Base-by-base conservation (phyloP, 2,329 filamentous ascomycete species). In the Furcasterigmium sp. region DNA sequence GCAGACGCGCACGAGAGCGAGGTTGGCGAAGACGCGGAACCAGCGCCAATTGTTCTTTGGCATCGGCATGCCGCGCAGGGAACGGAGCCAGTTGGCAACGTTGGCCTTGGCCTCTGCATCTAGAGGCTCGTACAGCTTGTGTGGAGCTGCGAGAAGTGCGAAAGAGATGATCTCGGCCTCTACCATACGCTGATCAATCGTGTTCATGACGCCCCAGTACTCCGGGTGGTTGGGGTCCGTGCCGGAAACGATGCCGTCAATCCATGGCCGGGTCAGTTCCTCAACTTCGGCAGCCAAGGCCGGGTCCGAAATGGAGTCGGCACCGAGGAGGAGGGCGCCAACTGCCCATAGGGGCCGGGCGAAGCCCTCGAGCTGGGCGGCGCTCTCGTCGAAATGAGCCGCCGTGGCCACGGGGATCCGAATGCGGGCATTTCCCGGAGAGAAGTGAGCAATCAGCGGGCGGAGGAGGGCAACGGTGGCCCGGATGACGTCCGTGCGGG, bases 111-210 rank as follows among this genome's bases (percentile, higher is more conserved):
- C 54, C 4, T 43, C n/a, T 0, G 52, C 41, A 1, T 44, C 55
- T 6, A 69, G 50, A 0, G 53, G 49, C 9, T 56, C 57, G 46
- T 72, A 66, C 3, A 57, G 51, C 4, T 32, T 46, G 2, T 59
- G 51, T 2, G 73, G 71, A 0, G 69, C 67, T 3, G 60, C 54
- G 1, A 77, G 57, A 2, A 78, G 55, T 0, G 71, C 70, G 50
- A 69, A 74, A 0, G 70, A 65, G 4, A 77, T 62, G 20, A 71
- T 69, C 50, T 77, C 73, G 32, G 71, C 66, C 48, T 78, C 74
- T 0, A 77, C 74, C 73, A 77, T 78, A 2, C 72, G 55, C 49
- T 78, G 74, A 39, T 77, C 72, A 17, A 61, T 60, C 5, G 72
- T 53, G 0, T 59, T 56, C 2, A 76, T 62, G 2, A 60, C 53